phyloP scores from a whole-genome alignment of 257 asterid genomes.

The Sherardia arvensis region DNA sequence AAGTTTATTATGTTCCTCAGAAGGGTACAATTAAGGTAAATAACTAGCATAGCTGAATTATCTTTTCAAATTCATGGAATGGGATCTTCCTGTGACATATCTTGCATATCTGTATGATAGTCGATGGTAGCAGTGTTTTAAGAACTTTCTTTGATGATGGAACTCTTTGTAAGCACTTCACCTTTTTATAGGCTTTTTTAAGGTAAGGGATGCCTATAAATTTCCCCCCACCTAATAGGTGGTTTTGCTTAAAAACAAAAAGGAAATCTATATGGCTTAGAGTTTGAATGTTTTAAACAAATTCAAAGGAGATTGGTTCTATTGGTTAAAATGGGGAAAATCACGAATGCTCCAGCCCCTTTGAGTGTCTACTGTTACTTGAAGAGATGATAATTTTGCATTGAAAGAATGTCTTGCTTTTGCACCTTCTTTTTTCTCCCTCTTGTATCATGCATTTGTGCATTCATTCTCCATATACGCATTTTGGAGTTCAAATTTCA shows the following conservation, averaged over 20 bases:
- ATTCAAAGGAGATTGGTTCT: not conserved
- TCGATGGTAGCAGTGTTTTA: not conserved
- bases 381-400: not conserved
- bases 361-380: not conserved
- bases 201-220: too few relatives aligned
- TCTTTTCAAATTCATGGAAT: not conserved
- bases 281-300: not conserved
- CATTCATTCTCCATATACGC: not conserved
- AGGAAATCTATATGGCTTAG: not conserved
- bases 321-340: not conserved
- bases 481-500: not conserved
- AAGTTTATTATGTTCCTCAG: slow-evolving; percentile 84
- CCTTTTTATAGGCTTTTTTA: too few relatives aligned
- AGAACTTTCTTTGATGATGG: not conserved
- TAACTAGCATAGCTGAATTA: slow-evolving; percentile 1
- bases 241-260: too few relatives aligned
- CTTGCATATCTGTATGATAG: not conserved
- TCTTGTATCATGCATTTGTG: too few relatives aligned
- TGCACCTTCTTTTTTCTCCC: not conserved
- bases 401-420: not conserved
- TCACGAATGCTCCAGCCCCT: not conserved
- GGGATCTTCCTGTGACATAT: not conserved
- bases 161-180: too few relatives aligned
- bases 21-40: slow-evolving; percentile 78
- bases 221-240: too few relatives aligned